Percentiles rank a stretch among this genome's conserved stretches.
These are phyloP conservation scores for Tulasnella sp. DNA, from an alignment of 768 basidiomycete genomes.

Conservation along the genomic window DNA sequence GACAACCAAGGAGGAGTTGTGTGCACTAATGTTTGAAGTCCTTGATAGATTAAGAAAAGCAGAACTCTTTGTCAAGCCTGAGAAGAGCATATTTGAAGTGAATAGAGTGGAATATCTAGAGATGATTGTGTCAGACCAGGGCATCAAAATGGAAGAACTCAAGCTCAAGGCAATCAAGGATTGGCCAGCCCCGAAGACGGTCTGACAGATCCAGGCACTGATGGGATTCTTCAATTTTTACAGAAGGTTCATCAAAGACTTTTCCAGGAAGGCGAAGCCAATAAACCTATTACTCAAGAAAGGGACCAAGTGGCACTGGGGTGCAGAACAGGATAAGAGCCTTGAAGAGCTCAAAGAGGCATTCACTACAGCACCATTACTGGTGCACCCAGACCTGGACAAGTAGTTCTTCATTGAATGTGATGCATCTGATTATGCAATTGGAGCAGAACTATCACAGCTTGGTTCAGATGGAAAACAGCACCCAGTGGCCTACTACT, in stretches of 20 bases:
- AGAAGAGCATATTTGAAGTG: conserved; percentile 17
- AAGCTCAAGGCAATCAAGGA: conserved; percentile 22
- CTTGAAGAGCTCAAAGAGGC: not conserved
- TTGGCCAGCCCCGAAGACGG: not conserved
- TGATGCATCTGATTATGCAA: not conserved
- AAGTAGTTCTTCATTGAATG: not conserved
- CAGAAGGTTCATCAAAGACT: conserved; percentile 12
- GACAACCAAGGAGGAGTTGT: conserved; percentile 5
- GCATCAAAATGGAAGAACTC: conserved; percentile 20
- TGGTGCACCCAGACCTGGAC: not conserved
- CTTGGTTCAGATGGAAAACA: not conserved
- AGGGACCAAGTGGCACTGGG: not conserved
- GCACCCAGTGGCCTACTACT: conserved; percentile 15
- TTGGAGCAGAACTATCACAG: not conserved
- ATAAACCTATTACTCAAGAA: not conserved
- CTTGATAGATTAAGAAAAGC: conserved; percentile 10
- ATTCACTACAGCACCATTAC: not conserved
- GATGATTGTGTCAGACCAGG: conserved; percentile 8
- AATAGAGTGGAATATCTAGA: conserved; percentile 14
- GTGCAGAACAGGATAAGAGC: not conserved
- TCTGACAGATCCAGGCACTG: not conserved
- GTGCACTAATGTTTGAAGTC: conserved; percentile 10
- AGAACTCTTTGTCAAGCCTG: conserved; percentile 9
- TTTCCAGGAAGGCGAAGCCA: conserved; percentile 5
- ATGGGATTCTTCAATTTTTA: conserved; percentile 11